These are phyloP conservation scores for Crassisporium funariophilum DNA, from an alignment of 768 basidiomycete species.

Conservation along the genomic window DNA sequence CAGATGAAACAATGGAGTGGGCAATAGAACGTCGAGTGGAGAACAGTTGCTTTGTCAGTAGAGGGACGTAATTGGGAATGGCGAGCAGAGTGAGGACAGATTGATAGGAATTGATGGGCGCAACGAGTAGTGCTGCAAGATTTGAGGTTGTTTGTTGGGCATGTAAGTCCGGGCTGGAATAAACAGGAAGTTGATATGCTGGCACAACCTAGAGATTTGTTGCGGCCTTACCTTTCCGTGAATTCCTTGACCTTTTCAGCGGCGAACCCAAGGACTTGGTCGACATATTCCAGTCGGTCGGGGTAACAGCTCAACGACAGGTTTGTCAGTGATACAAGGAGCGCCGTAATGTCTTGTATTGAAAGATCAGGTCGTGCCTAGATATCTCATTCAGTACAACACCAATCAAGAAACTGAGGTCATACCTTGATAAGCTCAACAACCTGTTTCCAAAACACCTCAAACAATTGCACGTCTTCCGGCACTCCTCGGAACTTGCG, in stretches of 20 bases:
- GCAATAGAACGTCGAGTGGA: conserved; percentile 90
- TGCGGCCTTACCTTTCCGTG: conserved; percentile 65
- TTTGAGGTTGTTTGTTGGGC: conserved; percentile 85
- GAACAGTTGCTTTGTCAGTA: conserved; percentile 86
- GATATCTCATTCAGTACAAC: conserved; percentile 1
- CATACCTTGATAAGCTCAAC: conserved; percentile 95
- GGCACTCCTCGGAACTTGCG: conserved; percentile 95
- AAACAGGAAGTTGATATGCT: conserved; percentile 1
- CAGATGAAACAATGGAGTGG: conserved; percentile 91
- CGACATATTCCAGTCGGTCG: conserved; percentile 94
- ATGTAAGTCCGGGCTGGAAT: conserved; percentile 79
- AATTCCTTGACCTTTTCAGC: conserved; percentile 85
- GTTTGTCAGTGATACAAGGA: conserved; percentile 93
- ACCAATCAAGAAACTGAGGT: not conserved
- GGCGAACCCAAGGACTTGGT: conserved; percentile 91
- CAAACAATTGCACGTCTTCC: conserved; percentile 92
- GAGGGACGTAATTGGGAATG: conserved; percentile 84
- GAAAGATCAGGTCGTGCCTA: conserved; percentile 96
- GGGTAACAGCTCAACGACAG: conserved; percentile 97
- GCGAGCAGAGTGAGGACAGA: conserved; percentile 97
- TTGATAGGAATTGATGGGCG: conserved; percentile 95
- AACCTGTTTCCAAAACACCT: conserved; percentile 99
- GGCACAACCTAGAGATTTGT: not conserved
- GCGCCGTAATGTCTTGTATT: conserved; percentile 96
- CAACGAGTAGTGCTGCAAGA: conserved; percentile 87